These are phyloP conservation scores for Talaromyces sp. DNA, from an alignment of 2,329 filamentous ascomycete genomes.

Conservation along the genomic window DNA sequence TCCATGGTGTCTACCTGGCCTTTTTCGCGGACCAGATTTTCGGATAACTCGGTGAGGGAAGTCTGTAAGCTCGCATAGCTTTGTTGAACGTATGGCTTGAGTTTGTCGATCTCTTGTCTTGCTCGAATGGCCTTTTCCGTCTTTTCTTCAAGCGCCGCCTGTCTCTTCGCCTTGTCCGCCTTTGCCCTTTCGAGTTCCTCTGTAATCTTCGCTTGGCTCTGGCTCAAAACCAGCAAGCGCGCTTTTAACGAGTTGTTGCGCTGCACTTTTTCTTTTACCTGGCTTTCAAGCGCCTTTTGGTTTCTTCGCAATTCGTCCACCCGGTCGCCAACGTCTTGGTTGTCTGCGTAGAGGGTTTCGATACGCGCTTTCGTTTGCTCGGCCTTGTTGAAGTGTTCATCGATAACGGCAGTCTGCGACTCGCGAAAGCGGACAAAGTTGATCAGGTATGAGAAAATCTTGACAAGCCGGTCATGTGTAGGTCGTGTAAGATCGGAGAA, in stretches of 20 bases:
- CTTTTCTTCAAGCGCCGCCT: slow-evolving; percentile 52
- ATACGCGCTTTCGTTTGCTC: slow-evolving; percentile 83
- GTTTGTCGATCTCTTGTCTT: slow-evolving; percentile 80
- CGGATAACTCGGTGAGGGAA: slow-evolving; percentile 74
- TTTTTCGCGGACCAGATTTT: slow-evolving; percentile 73
- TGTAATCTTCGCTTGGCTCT: slow-evolving; percentile 77
- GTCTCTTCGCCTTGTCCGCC: slow-evolving; percentile 71
- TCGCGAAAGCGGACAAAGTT: slow-evolving; percentile 98
- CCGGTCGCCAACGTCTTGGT: slow-evolving; percentile 77
- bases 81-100: slow-evolving; percentile 87
- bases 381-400: slow-evolving; percentile 87
- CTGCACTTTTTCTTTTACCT: slow-evolving; percentile 78
- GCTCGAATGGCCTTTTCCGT: slow-evolving; percentile 56
- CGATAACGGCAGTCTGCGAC: slow-evolving; percentile 82
- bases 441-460: slow-evolving; percentile 96
- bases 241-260: slow-evolving; percentile 85
- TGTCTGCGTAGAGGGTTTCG: slow-evolving; percentile 77
- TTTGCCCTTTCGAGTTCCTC: slow-evolving; percentile 79
- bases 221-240: slow-evolving; percentile 71
- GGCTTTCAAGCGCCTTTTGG: slow-evolving; percentile 72
- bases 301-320: slow-evolving; percentile 77
- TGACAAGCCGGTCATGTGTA: slow-evolving; percentile 82
- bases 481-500: slow-evolving; percentile 90
- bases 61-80: slow-evolving; percentile 79
- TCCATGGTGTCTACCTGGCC: slow-evolving; percentile 83